Base-by-base conservation (phyloP, 2,329 filamentous ascomycete genomes). In the Talaromyces albobiverticillius region DNA sequence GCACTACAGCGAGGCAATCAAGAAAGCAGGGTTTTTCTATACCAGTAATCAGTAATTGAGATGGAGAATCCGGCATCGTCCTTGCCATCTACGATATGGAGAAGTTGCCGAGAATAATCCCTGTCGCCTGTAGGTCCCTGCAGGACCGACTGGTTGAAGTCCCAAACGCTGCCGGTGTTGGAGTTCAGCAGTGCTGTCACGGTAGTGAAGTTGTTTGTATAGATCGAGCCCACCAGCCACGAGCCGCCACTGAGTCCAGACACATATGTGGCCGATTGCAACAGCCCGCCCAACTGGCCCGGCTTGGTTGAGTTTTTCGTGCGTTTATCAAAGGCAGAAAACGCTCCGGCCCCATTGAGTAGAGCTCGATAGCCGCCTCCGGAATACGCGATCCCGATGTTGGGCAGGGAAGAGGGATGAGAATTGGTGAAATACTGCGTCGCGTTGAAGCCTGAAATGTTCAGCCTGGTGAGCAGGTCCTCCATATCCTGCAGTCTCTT, bases 351-450 rank as follows among this genome's bases (percentile, higher is more conserved):
- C 32, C 89, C 90, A 66, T 89, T 93, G 75, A 92, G 77, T 74
- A 95, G 78, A n/a, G 91, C 90, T 55, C 91, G 80, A 68, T 94
- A 95, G 36, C 90, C 90, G 66, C 90, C 90, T 13, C 90, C 90
- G 0, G 89, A 94, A 43, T 88, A 77, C 11, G 90, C 89, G 57
- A 95, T 82, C 13, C 79, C 90, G 57, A 95, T 85, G 60, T 86
- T 88, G 0, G 85, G 85, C 26, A 87, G 63, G 1, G 77, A 75
- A 14, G 78, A 76, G 2, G 74, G 75, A 69, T 87, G 85, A 60
- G 74, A 72, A 69, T 1, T 71, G 72, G 52, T 84, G 62, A 96
- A 84, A 68, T 92, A 96, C 3, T 74, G 67, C 1, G 78, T 77
- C 20, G 83, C 85, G 70, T 95, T 86, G 57, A 96, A 92, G 56